These are phyloP conservation scores for Candida sithepensis DNA, from an alignment of 805 yeast genomes.

Conservation along the genomic window DNA sequence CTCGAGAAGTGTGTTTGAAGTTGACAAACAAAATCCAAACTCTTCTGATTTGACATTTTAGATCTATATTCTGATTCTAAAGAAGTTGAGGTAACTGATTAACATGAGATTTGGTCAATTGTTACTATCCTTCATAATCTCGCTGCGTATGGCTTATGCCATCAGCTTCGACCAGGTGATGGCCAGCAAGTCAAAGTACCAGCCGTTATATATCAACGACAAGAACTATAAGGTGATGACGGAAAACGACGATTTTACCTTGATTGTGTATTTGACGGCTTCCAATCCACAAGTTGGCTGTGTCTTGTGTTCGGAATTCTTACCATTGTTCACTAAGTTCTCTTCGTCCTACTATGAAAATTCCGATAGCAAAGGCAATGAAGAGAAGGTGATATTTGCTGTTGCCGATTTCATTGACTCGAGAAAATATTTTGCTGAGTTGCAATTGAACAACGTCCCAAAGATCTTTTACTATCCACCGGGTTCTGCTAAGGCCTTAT, in stretches of 20 bases:
- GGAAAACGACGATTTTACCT: conserved; percentile 60
- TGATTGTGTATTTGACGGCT: conserved; percentile 72
- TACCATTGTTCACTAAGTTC: conserved; percentile 58
- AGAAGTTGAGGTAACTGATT: not conserved
- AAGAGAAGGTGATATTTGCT: conserved; percentile 62
- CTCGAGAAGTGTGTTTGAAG: no score
- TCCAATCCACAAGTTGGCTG: conserved; percentile 73
- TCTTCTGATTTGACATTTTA: no score
- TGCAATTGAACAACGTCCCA: conserved; percentile 72
- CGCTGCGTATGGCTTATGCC: conserved; percentile 13
- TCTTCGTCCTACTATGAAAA: conserved; percentile 55
- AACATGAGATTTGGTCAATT: conserved; percentile 1
- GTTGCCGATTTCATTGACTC: conserved; percentile 66
- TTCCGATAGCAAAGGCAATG: conserved; percentile 52
- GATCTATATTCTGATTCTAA: no score
- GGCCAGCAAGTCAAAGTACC: conserved; percentile 33
- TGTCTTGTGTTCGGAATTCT: conserved; percentile 63
- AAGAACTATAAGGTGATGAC: conserved; percentile 54
- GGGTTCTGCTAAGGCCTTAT: conserved; percentile 19
- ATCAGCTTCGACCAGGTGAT: conserved; percentile 19
- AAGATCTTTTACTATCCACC: conserved; percentile 45
- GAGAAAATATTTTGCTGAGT: conserved; percentile 46
- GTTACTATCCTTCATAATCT: conserved; percentile 5
- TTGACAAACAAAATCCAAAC: no score
- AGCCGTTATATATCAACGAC: conserved; percentile 30